Evolutionary conservation across 1,284 basidiomycete species (phyloP).

Genomic region (Tylopilus orsonianus): DNA sequence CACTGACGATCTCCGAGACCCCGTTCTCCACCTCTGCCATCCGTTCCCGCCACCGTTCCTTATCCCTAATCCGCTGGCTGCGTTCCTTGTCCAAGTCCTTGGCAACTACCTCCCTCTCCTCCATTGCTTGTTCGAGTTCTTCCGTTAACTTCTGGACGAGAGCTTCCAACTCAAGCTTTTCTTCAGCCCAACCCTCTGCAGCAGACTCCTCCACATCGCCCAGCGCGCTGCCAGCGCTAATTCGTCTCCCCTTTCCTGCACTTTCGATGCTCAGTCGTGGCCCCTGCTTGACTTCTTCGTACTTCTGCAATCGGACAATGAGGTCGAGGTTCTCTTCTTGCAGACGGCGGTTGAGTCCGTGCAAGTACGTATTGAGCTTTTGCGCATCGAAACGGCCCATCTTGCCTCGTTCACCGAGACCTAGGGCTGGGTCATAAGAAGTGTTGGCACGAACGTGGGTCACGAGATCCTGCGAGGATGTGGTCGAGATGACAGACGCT

Average conservation of each 20-base stretch:
- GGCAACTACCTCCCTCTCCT: conserved; percentile 41
- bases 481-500: conserved; percentile 71
- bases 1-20: conserved; percentile 62
- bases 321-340: conserved; percentile 80
- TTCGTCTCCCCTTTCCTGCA: conserved; percentile 37
- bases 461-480: conserved; percentile 82
- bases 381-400: conserved; percentile 76
- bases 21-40: conserved; percentile 70
- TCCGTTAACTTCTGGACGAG: conserved; percentile 50
- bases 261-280: conserved; percentile 25
- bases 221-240: conserved; percentile 51
- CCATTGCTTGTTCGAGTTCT: conserved; percentile 41
- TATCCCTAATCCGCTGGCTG: conserved; percentile 57
- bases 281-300: conserved; percentile 40
- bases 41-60: conserved; percentile 63
- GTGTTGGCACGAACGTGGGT: conserved; percentile 78
- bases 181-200: conserved; percentile 63
- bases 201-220: conserved; percentile 57
- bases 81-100: conserved; percentile 50
- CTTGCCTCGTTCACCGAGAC: conserved; percentile 61
- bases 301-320: conserved; percentile 44
- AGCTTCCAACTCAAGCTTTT: conserved; percentile 50
- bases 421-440: conserved; percentile 78
- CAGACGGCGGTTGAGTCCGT: conserved; percentile 74
- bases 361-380: conserved; percentile 80